Evolutionary conservation across 192 early-diverging fungal genomes (phyloP).

Genomic region (Geranomyces variabilis): DNA sequence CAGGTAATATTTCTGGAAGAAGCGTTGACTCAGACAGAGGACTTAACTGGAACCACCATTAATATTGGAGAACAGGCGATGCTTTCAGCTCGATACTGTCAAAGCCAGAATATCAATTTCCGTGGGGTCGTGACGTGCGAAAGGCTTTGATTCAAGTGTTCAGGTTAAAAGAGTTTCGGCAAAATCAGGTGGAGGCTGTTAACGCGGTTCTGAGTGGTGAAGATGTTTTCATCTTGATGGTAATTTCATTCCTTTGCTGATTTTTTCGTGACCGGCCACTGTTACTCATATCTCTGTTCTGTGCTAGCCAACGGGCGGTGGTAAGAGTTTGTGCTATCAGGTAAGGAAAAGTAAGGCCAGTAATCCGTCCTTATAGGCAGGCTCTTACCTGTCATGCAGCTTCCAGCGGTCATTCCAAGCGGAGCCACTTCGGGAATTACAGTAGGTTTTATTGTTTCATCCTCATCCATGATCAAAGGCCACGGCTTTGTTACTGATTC

Average conservation of each 20-base stretch:
- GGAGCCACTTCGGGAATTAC: slow-evolving; percentile 75
- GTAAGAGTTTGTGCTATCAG: slow-evolving; percentile 94
- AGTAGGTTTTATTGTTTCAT: slow-evolving; percentile 35
- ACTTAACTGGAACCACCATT: no score
- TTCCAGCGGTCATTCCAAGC: slow-evolving; percentile 76
- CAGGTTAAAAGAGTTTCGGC: slow-evolving; percentile 74
- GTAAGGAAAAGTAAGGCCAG: slow-evolving; percentile 11
- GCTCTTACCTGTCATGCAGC: slow-evolving; percentile 41
- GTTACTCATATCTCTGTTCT: slow-evolving; percentile 1
- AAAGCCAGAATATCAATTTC: slow-evolving; percentile 41
- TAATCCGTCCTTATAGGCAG: neutral
- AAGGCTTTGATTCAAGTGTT: slow-evolving; percentile 72
- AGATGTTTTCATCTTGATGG: slow-evolving; percentile 96
- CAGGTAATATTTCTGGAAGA: no score
- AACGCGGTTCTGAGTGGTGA: slow-evolving; percentile 79
- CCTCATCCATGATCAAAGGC: slow-evolving; percentile 3
- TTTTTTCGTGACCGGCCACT: neutral
- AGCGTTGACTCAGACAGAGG: no score
- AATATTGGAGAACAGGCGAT: no score
- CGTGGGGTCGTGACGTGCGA: slow-evolving; percentile 74
- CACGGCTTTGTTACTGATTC: neutral
- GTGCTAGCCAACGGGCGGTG: slow-evolving; percentile 84
- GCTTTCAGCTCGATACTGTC: neutral
- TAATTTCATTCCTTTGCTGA: slow-evolving; percentile 5
- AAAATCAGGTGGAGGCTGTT: slow-evolving; percentile 87